Evolutionary conservation across 805 yeast genomes (phyloP).

Genomic region (Cyberlindnera sargentensis): DNA sequence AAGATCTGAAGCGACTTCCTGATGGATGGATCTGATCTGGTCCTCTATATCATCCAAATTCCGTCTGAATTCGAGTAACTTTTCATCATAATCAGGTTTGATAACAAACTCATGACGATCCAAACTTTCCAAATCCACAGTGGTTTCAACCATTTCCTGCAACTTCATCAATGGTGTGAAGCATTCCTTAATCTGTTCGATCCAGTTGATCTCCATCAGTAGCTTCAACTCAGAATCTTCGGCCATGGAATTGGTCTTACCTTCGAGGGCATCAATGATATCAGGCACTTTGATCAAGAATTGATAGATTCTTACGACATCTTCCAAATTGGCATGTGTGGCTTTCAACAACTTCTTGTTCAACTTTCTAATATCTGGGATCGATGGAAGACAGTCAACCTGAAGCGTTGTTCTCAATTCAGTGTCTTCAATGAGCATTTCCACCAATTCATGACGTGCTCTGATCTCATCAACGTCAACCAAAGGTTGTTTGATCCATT

Average conservation of each 20-base stretch:
- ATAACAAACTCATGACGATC: slow-evolving; percentile 80
- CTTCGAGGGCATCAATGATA: slow-evolving; percentile 44
- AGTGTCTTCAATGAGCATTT: slow-evolving; percentile 61
- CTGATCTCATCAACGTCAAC: slow-evolving; percentile 53
- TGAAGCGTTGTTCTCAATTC: slow-evolving; percentile 58
- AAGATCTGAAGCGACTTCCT: slow-evolving; percentile 63
- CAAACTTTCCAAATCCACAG: slow-evolving; percentile 79
- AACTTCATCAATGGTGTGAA: slow-evolving; percentile 52
- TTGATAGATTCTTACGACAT: slow-evolving; percentile 84
- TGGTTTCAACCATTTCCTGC: slow-evolving; percentile 85
- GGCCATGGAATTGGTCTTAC: slow-evolving; percentile 31
- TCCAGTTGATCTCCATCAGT: slow-evolving; percentile 48
- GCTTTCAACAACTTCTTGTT: slow-evolving; percentile 53
- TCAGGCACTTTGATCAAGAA: slow-evolving; percentile 67
- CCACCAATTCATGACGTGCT: slow-evolving; percentile 71
- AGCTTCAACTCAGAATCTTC: slow-evolving; percentile 22
- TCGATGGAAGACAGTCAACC: slow-evolving; percentile 56
- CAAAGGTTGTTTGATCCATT: slow-evolving; percentile 95
- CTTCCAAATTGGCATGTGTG: slow-evolving; percentile 64
- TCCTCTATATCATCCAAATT: slow-evolving; percentile 48
- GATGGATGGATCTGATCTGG: slow-evolving; percentile 54
- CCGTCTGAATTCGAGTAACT: slow-evolving; percentile 51
- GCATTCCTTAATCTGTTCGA: slow-evolving; percentile 44
- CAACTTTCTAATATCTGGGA: slow-evolving; percentile 79
- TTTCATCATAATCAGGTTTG: slow-evolving; percentile 84